Evolutionary conservation across 2,329 filamentous ascomycete species (phyloP).

Genomic region (Aspergillus vadensis): DNA sequence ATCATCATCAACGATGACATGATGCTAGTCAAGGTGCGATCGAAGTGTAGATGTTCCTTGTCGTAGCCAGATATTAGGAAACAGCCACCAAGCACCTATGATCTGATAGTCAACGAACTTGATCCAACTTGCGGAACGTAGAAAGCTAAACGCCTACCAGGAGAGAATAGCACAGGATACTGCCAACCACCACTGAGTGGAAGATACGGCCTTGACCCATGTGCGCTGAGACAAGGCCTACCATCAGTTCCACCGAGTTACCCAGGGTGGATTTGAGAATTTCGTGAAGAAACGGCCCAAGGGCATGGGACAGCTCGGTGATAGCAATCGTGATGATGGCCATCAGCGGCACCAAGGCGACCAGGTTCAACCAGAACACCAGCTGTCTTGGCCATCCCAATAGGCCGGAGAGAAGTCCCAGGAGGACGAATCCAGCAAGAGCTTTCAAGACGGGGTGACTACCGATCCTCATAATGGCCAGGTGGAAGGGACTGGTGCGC

Average conservation of each 20-base stretch:
- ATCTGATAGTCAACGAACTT: neutral
- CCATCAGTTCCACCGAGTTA: conserved; percentile 80
- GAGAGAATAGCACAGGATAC: conserved; percentile 79
- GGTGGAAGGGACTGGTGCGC: neutral
- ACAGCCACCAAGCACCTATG: conserved; percentile 19
- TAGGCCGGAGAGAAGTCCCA: conserved; percentile 72
- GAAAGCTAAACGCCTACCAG: conserved; percentile 54
- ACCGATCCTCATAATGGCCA: conserved; percentile 1
- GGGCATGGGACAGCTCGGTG: conserved; percentile 67
- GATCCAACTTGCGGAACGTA: neutral
- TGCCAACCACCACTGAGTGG: conserved; percentile 82
- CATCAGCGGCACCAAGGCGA: conserved; percentile 80
- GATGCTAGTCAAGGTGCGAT: conserved; percentile 22
- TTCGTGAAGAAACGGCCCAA: conserved; percentile 75
- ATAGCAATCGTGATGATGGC: conserved; percentile 78
- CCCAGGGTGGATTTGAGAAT: conserved; percentile 84
- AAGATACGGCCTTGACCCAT: conserved; percentile 74
- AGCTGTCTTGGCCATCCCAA: conserved; percentile 56
- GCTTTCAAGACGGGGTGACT: conserved; percentile 62
- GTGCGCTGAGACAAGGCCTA: conserved; percentile 70
- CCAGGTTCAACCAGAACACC: conserved; percentile 80
- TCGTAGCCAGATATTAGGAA: conserved; percentile 20
- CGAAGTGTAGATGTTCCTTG: conserved; percentile 21
- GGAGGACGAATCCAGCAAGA: conserved; percentile 62
- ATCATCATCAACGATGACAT: conserved; percentile 25